Evolutionary conservation across 2,329 filamentous ascomycete genomes (phyloP), one percentile per base, ranked within the genome.

Genomic region (Anthostomella pinea): DNA sequence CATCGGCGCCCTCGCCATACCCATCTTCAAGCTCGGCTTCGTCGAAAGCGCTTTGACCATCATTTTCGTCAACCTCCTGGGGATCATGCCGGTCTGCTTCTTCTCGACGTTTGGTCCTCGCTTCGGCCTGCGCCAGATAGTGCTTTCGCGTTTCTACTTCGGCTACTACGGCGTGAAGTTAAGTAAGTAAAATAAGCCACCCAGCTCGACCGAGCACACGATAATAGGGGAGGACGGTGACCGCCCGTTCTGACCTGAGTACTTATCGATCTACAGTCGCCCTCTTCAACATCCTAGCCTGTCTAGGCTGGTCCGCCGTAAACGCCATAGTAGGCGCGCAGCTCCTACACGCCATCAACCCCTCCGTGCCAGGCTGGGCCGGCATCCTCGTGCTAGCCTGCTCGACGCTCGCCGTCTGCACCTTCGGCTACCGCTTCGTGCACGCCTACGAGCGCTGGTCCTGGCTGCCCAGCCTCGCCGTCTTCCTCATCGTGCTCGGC

Each of bases 241-340:
- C n/a, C n/a, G n/a, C n/a, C n/a, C n/a, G n/a, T n/a, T n/a, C n/a
- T n/a, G n/a, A n/a, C n/a, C n/a, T n/a, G n/a, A n/a, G n/a, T n/a
- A n/a, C 23, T 29, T 13, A 15, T 15, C 24, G 17, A 10, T 33
- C 6, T 19, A 10, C 15, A 73, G 77, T 87, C 55, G 83, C 83
- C 34, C 62, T 83, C 50, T 80, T 89, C 58, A 86, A 87, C 60
- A 66, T 84, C 24, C 64, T 87, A 11, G 79, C 82, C 19, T 87
- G 80, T 54, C 59, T 88, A 5, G 86, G 86, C 32, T 91, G 87
- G 81, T 82, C 81, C 4, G 73, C 81, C 0, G 81, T 89, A 48
- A 91, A 93, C 55, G 76, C 79, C 36, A 89, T 93, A 45, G 85
- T 91, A 11, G 87, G 85, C 13, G 84, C 85, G 1, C 83, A 91